Evolutionary conservation across 495 filamentous ascomycete genomes (phyloP), one percentile per base, ranked within the genome.

Genomic region (Penicilliopsis zonata): DNA sequence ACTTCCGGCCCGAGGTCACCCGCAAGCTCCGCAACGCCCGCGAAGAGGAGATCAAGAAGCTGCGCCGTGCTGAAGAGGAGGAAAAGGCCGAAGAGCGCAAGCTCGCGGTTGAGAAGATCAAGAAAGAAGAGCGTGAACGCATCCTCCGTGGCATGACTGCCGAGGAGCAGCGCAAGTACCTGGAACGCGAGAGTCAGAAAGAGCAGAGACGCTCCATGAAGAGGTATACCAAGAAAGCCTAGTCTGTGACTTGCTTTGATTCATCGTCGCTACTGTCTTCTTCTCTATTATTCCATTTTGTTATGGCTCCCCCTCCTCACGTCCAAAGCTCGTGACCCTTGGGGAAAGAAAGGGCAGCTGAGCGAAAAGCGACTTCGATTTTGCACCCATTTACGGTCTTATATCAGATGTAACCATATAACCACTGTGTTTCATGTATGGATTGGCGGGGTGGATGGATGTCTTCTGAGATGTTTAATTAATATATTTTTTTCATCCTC

Each of bases 91-190:
- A 94, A 63, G 92, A 96, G 70, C 65, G 86, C 22, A 70, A 71
- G 40, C 35, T 72, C 5, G 74, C 84, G 45, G 70, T 73, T 12
- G 90, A 95, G 55, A 84, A 82, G 69, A 59, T 72, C 44, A 92
- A 86, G 69, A 95, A 92, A 67, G 74, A 86, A 46, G 86, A 93
- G 69, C 69, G 90, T n/a, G 90, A 98, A 48, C 67, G 71, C 30
- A 67, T 77, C 59, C 61, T 98, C 32, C 82, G 79, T 47, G 69
- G 72, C 6, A 74, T 98, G 65, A 85, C 74, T 40, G 87, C 88
- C 13, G 87, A 94, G 44, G 86, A 90, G 46, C 90, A 96, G 72
- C 80, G 84, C 62, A 94, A 88, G 65, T 95, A 78, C 52, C 64
- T 98, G 33, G 92, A 96, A 37, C 82, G 78, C 53, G 90, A 98